Conservation (phyloP, 306 rosid genomes). For the Arachis hypogaea region DNA sequence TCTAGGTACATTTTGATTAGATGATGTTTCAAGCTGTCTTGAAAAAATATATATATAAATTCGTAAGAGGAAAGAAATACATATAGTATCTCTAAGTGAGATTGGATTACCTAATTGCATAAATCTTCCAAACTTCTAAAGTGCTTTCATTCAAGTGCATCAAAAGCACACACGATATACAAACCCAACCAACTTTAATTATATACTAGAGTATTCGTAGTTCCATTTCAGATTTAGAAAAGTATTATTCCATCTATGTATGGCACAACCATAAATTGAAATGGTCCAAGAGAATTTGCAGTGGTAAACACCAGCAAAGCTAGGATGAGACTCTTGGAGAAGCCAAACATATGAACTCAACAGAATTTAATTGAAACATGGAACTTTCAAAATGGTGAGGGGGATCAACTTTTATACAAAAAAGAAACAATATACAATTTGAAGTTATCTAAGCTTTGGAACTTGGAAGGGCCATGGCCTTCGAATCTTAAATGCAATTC, state of each 20-base stretch:
- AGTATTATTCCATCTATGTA: neutral
- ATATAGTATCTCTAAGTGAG: conserved; percentile 20
- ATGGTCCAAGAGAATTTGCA: conserved; percentile 17
- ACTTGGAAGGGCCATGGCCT: conserved; percentile 17
- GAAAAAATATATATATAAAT: conserved; percentile 26
- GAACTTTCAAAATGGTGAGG: neutral
- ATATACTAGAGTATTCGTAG: neutral
- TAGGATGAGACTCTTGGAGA: neutral
- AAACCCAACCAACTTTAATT: neutral
- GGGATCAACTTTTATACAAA: conserved; percentile 1
- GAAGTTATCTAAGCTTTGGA: neutral
- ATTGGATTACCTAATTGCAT: conserved; percentile 13
- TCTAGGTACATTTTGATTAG: conserved; percentile 40
- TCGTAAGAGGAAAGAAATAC: conserved; percentile 41
- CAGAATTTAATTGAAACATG: conserved; percentile 24
- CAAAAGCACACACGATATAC: conserved; percentile 3
- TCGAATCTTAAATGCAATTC: conserved; percentile 15
- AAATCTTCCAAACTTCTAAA: conserved; percentile 18
- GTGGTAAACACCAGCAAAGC: neutral
- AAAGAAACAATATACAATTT: neutral
- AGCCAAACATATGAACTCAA: conserved; percentile 28
- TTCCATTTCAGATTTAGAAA: conserved; percentile 14
- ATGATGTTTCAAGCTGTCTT: conserved; percentile 52
- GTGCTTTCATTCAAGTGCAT: conserved; percentile 17
- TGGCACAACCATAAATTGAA: conserved; percentile 22